A percentile compares a stretch with the other conserved stretches of the same genome.
These are phyloP conservation scores for Diplodia mutila DNA, from an alignment of 2,329 filamentous ascomycete species.

Conservation along the genomic window DNA sequence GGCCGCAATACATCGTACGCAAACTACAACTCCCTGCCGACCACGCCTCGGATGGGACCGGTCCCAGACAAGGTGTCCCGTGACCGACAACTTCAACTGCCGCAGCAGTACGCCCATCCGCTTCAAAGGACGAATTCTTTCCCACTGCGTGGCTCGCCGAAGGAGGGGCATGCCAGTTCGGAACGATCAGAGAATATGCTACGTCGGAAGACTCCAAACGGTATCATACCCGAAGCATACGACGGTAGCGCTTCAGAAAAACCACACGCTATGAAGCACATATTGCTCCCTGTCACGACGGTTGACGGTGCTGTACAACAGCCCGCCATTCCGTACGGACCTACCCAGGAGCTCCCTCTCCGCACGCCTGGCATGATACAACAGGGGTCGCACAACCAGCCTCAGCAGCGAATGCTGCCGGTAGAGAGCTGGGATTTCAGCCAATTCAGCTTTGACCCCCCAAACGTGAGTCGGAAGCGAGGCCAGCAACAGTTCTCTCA, in stretches of 20 bases:
- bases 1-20: slow-evolving; percentile 30
- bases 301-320: slow-evolving; percentile 41
- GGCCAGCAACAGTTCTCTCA: slow-evolving; percentile 53
- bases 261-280: slow-evolving; percentile 79
- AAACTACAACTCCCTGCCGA: slow-evolving; percentile 34
- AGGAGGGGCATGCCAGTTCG: slow-evolving; percentile 32
- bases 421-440: slow-evolving; percentile 13
- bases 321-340: slow-evolving; percentile 33
- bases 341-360: slow-evolving; percentile 43
- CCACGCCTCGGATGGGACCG: slow-evolving; percentile 27
- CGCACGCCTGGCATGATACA: slow-evolving; percentile 34
- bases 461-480: slow-evolving; percentile 40
- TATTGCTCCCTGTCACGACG: slow-evolving; percentile 68
- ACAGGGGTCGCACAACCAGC: slow-evolving; percentile 11
- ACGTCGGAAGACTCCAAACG: slow-evolving; percentile 88
- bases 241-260: slow-evolving; percentile 76
- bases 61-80: slow-evolving; percentile 24
- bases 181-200: slow-evolving; percentile 71
- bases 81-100: slow-evolving; percentile 31
- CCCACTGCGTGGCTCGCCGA: slow-evolving; percentile 33
- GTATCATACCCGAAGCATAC: slow-evolving; percentile 89
- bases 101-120: slow-evolving; percentile 46
- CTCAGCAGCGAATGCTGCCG: slow-evolving; percentile 9
- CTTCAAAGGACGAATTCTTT: slow-evolving; percentile 45
- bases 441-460: slow-evolving; percentile 15